Evolutionary conservation across 106 monocot genomes (phyloP).

Genomic region (Vanilla planifolia): DNA sequence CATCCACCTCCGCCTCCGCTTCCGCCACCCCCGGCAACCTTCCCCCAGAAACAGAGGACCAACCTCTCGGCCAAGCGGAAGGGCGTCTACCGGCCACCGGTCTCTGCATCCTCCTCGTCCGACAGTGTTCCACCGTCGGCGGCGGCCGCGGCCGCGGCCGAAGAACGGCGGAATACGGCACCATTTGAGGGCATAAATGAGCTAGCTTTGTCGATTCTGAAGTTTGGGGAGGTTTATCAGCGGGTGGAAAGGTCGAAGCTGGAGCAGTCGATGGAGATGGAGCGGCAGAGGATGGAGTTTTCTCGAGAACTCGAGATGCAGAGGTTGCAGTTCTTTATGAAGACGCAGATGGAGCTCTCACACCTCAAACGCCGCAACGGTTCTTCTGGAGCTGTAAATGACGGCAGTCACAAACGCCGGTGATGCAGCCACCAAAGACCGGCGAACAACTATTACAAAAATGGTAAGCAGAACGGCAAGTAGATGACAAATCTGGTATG

Average conservation of each 20-base stretch:
- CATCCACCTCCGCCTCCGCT: background rate
- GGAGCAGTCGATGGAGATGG: constrained; percentile 59
- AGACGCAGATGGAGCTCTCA: constrained; percentile 41
- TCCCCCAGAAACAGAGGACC: constrained; percentile 21
- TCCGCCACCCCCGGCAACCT: background rate
- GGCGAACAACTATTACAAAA: background rate
- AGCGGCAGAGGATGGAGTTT: constrained; percentile 63
- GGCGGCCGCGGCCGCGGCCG: background rate
- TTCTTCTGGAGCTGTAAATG: background rate
- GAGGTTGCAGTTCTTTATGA: constrained; percentile 68
- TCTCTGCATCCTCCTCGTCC: constrained; percentile 23
- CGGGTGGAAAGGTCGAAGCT: constrained; percentile 53
- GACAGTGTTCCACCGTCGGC: constrained; percentile 34
- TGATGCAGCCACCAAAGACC: background rate
- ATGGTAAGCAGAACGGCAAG: background rate
- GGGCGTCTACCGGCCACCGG: constrained; percentile 7
- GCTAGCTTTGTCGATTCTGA: constrained; percentile 39
- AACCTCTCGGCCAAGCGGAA: background rate
- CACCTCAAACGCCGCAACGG: constrained; percentile 11
- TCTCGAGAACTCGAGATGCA: constrained; percentile 60
- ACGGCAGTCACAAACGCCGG: background rate
- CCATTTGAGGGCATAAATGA: constrained; percentile 15
- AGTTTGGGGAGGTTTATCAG: constrained; percentile 73
- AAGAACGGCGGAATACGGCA: background rate
- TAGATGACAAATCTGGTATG: no score